Evolutionary conservation across 2,329 filamentous ascomycete genomes (phyloP), one percentile per base, ranked within the genome.

Genomic region (Diplodia corticola): DNA sequence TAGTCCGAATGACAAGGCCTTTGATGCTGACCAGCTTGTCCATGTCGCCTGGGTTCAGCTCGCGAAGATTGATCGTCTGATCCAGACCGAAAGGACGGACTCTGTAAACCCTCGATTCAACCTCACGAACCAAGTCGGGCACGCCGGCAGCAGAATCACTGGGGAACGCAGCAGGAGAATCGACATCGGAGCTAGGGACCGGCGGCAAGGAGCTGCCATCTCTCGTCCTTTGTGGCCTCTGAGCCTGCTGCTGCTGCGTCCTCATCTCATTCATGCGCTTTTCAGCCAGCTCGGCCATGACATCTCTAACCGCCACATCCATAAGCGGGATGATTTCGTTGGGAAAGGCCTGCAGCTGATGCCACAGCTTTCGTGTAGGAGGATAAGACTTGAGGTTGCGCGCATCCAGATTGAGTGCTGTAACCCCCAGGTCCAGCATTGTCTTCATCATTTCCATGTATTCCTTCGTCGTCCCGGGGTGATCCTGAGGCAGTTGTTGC

Each of bases 301-400:
- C 84, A 79, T 99, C 94, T 75, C 97, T 96, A 60, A 97, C 87
- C 5, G 89, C 89, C 77, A 96, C 92, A 84, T 99, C 96, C 90
- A 99, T 97, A 54, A 98, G 85, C 2, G 94, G 93, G 51, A 99
- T 91, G 63, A 99, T 93, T 84, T 99, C 95, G 74, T 95, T 93
- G 0, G 95, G 95, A 74, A 97, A 99, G 15, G 91, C 89, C 76
- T 96, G 92, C 67, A 96, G 83, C 78, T 99, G 96, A 76, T 98
- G 91, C 91, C 93, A 98, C 65, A 99, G 83, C 80, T 98, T 98
- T 72, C 90, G 84, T 0, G 95, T 98, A 0, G 92, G 89, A 3
- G 96, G 95, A 75, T 97, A 99, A 13, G 93, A 86, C 76, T 96
- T 96, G 67, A 99, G 83, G 72, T 99, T 96, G 66, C 88, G 88